Base-by-base conservation (phyloP, 805 yeast species). In the Blastobotrys chiropterorum region DNA sequence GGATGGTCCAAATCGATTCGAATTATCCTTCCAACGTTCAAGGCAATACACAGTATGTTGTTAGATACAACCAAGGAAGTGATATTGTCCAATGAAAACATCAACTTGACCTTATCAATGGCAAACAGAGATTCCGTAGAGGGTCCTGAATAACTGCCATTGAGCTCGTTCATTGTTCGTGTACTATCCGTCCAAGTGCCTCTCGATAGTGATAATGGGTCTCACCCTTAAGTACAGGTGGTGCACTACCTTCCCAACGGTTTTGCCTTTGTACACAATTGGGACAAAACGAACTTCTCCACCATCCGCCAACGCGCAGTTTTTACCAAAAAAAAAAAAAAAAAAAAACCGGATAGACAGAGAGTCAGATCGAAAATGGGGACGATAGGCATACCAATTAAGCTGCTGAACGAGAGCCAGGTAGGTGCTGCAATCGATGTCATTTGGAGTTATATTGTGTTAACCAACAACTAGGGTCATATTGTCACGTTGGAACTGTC, bases 401-500 rank as follows among this genome's bases (percentile, higher is more conserved):
- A 89, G 67, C 82, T 92, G 21, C 74, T 92, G 47, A 86, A 81
- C 64, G 99, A 90, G 69, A 86, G 96, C 6, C 86, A 81, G 61
- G 77, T 73, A 60, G 47, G 74, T 65, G 15, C 13, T 22, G 56
- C 42, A 13, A 19, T 11, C 1, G 5, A 6, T 11, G 19, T n/a
- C 16, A n/a, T 22, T n/a, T 21, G 8, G 20, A 39, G 3, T 26
- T 31, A 21, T 40, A 4, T 16, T 39, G 38, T 44, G 14, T 38
- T 48, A 43, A 39, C 38, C 13, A 21, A 34, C 14, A 15, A 22
- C 15, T 77, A 84, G 74, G 97, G 97, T 46, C 98, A 92, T 64
- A 72, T 82, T 2, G 82, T 92, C 6, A 81, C 95, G 1, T 66
- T 92, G 15, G 99, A 92, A 66, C 78, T 92, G 49, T 79, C 80